phyloP scores from a whole-genome alignment of 1,284 basidiomycete genomes.

The Leccinum subrobustum region DNA sequence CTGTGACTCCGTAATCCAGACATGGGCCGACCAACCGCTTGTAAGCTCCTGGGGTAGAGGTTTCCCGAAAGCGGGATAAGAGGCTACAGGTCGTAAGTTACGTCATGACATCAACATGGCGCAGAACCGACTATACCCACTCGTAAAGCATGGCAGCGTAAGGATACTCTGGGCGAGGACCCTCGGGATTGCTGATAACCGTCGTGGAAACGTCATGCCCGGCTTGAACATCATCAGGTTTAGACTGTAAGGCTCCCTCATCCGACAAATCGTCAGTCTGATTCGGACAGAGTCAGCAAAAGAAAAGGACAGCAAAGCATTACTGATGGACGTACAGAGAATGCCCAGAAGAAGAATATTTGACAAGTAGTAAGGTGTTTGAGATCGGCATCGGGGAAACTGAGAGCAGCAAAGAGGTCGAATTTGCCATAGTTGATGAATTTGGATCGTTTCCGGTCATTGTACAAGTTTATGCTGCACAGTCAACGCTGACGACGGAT shows the following conservation, averaged over 20 bases:
- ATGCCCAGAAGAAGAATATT: constrained; percentile 48
- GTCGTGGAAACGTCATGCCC: constrained; percentile 38
- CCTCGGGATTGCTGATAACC: constrained; percentile 33
- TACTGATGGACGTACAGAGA: constrained; percentile 36
- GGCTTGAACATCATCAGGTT: constrained; percentile 39
- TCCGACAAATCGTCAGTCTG: constrained; percentile 46
- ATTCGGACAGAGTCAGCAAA: constrained; percentile 7
- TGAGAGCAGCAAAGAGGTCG: constrained; percentile 43
- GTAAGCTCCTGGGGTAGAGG: constrained; percentile 39
- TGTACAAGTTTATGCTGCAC: constrained; percentile 32
- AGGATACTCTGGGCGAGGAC: constrained; percentile 36
- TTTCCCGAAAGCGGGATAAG: constrained; percentile 38
- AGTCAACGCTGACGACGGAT: not conserved
- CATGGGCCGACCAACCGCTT: constrained; percentile 28
- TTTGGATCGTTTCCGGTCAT: constrained; percentile 32
- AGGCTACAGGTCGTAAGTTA: constrained; percentile 30
- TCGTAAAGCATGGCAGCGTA: constrained; percentile 44
- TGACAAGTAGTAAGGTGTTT: constrained; percentile 44
- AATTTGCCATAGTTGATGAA: constrained; percentile 42
- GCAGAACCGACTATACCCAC: constrained; percentile 26
- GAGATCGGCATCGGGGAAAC: constrained; percentile 44
- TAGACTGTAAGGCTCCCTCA: constrained; percentile 41
- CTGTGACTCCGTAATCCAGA: not conserved
- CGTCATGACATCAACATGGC: constrained; percentile 8
- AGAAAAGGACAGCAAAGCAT: not conserved